Base-by-base conservation (phyloP, 2,329 filamentous ascomycete species). In the Neofusicoccum sp. region DNA sequence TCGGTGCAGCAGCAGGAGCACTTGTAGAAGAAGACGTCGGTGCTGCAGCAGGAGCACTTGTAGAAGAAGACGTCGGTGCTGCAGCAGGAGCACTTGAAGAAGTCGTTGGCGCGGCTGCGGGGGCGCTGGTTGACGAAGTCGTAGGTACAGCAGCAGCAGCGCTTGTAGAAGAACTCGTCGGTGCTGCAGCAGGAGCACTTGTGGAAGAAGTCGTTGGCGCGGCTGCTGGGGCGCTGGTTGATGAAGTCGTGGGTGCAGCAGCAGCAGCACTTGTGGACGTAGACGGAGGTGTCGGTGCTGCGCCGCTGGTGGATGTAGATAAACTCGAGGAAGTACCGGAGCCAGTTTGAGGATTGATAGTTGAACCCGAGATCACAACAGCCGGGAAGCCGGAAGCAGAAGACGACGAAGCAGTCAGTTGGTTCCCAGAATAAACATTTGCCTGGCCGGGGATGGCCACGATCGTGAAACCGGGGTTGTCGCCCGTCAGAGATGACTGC, bases 381-480 rank as follows among this genome's bases (percentile, higher is more conserved):
- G 22, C 48, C 6, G 49, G 50, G 61, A 47, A 44, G 9, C 41
- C 44, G 4, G n/a, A 34, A 4, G 14, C 22, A 3, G 37, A 8
- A 5, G 60, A 9, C 1, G 39, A 31, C n/a, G 36, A 29, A 12
- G 43, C 29, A 9, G 49, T 62, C 31, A 41, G 9, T 29, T 63
- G 61, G 47, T 58, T 54, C 6, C 61, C 52, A 12, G 43, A 14
- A 16, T 50, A 59, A 45, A 50, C 36, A 29, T 63, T 49, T 4
- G 34, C 34, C 8, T 52, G 29, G 6, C 52, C 45, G 4, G 49
- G 11, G 4, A 41, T 28, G 11, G 16, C 28, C 22, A 36, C 39
- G 2, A 52, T 31, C 3, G 37, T 6, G 33, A 62, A 54, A 3
- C 29, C 34, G 3, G 59, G 4, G 29, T 62, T 63, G 52, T n/a